phyloP scores from a whole-genome alignment of 352 stramenopile species.

The Phytophthora palmivora region DNA sequence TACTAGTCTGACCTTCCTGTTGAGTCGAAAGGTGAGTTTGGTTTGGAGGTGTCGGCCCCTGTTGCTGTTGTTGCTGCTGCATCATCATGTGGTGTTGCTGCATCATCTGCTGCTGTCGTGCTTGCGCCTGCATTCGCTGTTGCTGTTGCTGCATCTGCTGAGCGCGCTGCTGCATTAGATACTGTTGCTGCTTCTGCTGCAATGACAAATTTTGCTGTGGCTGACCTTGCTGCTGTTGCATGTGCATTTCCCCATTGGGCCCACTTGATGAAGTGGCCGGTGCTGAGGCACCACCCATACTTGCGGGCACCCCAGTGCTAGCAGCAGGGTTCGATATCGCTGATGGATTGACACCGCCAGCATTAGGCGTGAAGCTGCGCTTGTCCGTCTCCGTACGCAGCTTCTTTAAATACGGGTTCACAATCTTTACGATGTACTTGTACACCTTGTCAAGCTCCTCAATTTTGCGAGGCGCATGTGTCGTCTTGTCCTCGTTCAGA shows the following conservation, averaged over 20 bases:
- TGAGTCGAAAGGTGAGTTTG: constrained; percentile 29
- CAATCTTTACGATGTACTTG: constrained; percentile 91
- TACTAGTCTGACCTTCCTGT: constrained; percentile 36
- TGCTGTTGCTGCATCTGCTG: constrained; percentile 67
- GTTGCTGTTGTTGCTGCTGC: constrained; percentile 40
- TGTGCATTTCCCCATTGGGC: constrained; percentile 32
- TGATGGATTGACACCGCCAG: constrained; percentile 18
- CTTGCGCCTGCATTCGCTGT: constrained; percentile 55
- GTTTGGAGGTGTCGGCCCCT: constrained; percentile 21
- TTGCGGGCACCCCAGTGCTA: constrained; percentile 23
- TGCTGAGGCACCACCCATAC: constrained; percentile 11
- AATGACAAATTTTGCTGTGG: constrained; percentile 26
- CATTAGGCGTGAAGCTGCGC: constrained; percentile 46
- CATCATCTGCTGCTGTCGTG: constrained; percentile 54
- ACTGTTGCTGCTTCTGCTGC: constrained; percentile 60
- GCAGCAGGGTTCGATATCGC: constrained; percentile 14
- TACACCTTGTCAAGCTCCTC: constrained; percentile 89
- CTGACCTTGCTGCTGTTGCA: constrained; percentile 41
- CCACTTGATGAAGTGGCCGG: constrained; percentile 24
- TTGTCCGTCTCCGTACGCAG: constrained; percentile 83
- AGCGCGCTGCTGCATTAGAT: constrained; percentile 58
- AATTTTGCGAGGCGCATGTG: constrained; percentile 73
- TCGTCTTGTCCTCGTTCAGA: constrained; percentile 79
- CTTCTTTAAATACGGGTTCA: constrained; percentile 89
- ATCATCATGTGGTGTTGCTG: constrained; percentile 54